Percentiles rank a stretch among this genome's conserved stretches.
Evolutionary conservation across 305 asterid species (phyloP).

Genomic region (Fraxinus paxiana): DNA sequence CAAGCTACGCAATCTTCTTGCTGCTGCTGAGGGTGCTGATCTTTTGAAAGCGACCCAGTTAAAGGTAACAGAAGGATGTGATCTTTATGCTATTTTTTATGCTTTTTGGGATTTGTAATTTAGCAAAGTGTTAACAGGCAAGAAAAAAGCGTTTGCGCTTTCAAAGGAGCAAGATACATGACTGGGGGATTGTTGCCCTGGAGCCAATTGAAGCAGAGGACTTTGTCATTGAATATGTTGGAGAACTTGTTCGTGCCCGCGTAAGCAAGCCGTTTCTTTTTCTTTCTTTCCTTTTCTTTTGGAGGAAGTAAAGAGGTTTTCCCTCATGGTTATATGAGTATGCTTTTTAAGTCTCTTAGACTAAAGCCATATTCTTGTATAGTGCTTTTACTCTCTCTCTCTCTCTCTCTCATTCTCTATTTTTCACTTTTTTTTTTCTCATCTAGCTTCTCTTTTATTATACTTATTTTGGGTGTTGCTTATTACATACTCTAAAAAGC

Average conservation of each 20-base stretch:
- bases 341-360: neutral
- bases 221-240: conserved; percentile 97
- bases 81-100: conserved; percentile 6
- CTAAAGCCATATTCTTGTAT: neutral
- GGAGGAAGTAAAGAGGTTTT: neutral
- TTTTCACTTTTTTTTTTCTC: neutral
- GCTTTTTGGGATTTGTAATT: conserved; percentile 19
- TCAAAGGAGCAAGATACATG: conserved; percentile 95
- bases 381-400: neutral
- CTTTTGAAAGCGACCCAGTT: conserved; percentile 89
- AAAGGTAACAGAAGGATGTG: conserved; percentile 53
- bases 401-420: neutral
- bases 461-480: neutral
- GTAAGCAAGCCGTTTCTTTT: conserved; percentile 43
- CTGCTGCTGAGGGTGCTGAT: conserved; percentile 99
- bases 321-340: neutral
- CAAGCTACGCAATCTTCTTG: conserved; percentile 88
- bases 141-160: conserved; percentile 86
- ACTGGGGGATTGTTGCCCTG: conserved; percentile 94
- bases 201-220: conserved; percentile 99
- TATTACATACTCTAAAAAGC: neutral
- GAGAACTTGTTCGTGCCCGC: conserved; percentile 90
- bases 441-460: neutral
- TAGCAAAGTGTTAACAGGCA: conserved; percentile 48
- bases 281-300: neutral